These are phyloP conservation scores for Pueraria montana DNA, from an alignment of 306 rosid species.

Conservation along the genomic window DNA sequence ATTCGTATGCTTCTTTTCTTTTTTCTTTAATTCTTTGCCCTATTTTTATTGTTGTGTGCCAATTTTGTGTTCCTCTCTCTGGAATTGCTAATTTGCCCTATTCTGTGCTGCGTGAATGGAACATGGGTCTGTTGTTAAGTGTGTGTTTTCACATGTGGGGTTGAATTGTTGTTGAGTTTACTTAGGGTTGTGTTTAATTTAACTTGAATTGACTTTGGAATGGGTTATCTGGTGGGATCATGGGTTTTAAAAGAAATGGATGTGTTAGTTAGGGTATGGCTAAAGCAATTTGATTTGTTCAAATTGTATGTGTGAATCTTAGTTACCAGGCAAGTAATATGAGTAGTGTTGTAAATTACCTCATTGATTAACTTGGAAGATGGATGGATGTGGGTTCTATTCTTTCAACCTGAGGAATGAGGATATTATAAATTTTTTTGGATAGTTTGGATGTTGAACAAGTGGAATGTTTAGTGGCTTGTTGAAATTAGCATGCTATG, in stretches of 20 bases:
- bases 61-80: slow-evolving; percentile 36
- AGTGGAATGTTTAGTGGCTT: slow-evolving; percentile 36
- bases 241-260: slow-evolving; percentile 27
- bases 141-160: background rate
- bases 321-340: slow-evolving; percentile 41
- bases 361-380: slow-evolving; percentile 19
- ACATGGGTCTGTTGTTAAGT: background rate
- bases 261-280: slow-evolving; percentile 27
- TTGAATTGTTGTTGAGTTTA: slow-evolving; percentile 39
- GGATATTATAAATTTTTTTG: slow-evolving; percentile 23
- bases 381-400: background rate
- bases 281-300: slow-evolving; percentile 27
- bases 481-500: slow-evolving; percentile 36
- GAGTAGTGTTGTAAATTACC: slow-evolving; percentile 30
- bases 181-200: slow-evolving; percentile 47
- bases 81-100: slow-evolving; percentile 42
- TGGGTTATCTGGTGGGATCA: slow-evolving; percentile 26
- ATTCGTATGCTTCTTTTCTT: slow-evolving; percentile 63
- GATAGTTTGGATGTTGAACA: background rate
- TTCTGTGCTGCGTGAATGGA: slow-evolving; percentile 21
- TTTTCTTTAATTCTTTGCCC: background rate
- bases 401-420: background rate
- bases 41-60: slow-evolving; percentile 17
- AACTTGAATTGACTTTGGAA: slow-evolving; percentile 43
- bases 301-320: slow-evolving; percentile 1